Base-by-base conservation (phyloP, 1,284 basidiomycete species). In the Chondrostereum purpureum region DNA sequence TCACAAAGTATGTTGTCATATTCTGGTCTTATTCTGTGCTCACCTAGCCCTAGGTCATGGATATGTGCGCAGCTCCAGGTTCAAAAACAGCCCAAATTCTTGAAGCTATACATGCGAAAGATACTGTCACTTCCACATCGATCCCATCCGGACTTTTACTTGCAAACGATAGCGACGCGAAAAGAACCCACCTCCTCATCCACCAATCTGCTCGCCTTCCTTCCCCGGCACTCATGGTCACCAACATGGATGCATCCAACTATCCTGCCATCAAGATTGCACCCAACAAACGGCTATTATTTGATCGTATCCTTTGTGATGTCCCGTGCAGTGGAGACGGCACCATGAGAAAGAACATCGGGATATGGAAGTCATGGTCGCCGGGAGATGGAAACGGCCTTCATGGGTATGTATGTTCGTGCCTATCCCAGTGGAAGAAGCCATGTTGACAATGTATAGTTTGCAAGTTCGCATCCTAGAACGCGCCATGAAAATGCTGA, bases 21-120 rank as follows among this genome's bases (percentile, higher is more conserved):
- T n/a, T 31, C 8, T 11, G 21, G 42, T 18, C 42, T 2, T 27
- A 6, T 23, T 42, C n/a, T 23, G 20, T 38, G 6, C 11, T 43
- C 16, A 31, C 45, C 20, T 43, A 3, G 41, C 14, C 27, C 17
- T 37, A 92, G 85, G 90, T 92, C 31, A 81, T 99, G 55, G 95
- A 99, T 66, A 92, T 97, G 88, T 99, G 95, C 61, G 96, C 96
- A n/a, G 95, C 96, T 1, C 96, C 96, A 1, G 96, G 96, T 12
- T 96, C 92, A 22, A 99, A 99, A 81, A 94, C 92, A 4, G 89
- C 90, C 3, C 93, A 96, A 69, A 70, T 96, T 12, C 77, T 96
- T 33, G 92, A 96, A 70, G 87, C 89, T 2, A 70, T 96, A 2
- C 92, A 95, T 58, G 73, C 81, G 1, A 67, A 79, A 38, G 79